These are phyloP conservation scores for Skeletonema costatum DNA, from an alignment of 108 stramenopile genomes.

Conservation along the genomic window DNA sequence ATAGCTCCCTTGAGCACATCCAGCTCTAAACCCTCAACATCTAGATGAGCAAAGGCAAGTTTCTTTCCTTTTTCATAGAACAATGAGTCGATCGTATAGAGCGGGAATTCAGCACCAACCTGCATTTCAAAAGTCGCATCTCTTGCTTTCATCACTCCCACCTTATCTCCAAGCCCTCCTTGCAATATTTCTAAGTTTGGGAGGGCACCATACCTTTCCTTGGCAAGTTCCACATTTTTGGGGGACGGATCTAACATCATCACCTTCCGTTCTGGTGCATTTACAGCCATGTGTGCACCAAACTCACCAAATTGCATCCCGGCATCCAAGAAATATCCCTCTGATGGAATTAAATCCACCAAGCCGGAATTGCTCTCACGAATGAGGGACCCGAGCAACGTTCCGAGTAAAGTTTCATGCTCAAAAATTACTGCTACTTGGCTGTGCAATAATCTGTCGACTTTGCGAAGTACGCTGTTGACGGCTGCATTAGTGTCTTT, in stretches of 20 bases:
- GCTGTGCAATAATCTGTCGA: not conserved
- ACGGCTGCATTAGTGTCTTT: not conserved
- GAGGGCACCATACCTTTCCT: not conserved
- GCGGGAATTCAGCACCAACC: constrained; percentile 6
- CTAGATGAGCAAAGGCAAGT: constrained; percentile 27
- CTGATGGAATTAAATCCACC: constrained; percentile 15
- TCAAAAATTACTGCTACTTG: not conserved
- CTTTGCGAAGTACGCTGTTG: not conserved
- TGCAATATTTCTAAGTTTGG: not conserved
- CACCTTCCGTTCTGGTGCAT: constrained; percentile 10
- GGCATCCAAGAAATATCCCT: constrained; percentile 10
- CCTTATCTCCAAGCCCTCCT: constrained; percentile 6
- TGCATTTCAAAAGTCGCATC: constrained; percentile 14
- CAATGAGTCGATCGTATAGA: constrained; percentile 15
- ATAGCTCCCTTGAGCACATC: constrained; percentile 20
- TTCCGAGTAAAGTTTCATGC: not conserved
- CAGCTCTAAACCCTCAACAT: constrained; percentile 27
- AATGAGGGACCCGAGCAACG: constrained; percentile 1
- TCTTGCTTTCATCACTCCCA: constrained; percentile 5
- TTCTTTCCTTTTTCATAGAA: constrained; percentile 19
- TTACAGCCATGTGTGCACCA: constrained; percentile 17
- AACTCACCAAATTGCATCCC: constrained; percentile 25
- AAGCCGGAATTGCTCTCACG: not conserved
- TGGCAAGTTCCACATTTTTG: constrained; percentile 5
- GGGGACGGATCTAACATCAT: constrained; percentile 23